Conservation (phyloP, 331 rosid species). For the Quercus tomentella region DNA sequence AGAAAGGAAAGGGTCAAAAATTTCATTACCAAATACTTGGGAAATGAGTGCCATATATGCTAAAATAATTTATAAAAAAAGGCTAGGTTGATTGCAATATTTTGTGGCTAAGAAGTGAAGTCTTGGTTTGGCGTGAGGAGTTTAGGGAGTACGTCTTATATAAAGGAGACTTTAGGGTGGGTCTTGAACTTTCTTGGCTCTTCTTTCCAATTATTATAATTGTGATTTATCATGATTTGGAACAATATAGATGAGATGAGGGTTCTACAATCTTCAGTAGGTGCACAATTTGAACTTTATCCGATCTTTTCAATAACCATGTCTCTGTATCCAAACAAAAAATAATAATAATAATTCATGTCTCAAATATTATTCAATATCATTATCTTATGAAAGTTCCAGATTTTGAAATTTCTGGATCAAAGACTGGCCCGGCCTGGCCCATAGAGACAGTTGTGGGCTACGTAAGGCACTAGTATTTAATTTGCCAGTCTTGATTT, state of each 20-base stretch:
- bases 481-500: neutral
- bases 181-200: constrained; percentile 45
- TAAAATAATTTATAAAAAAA: neutral
- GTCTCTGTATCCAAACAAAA: neutral
- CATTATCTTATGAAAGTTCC: neutral
- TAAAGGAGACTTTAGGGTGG: neutral
- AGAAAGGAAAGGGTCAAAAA: constrained; percentile 47
- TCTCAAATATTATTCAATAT: neutral
- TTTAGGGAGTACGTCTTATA: constrained; percentile 2
- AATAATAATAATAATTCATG: too few species aligned
- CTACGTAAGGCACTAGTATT: too few species aligned
- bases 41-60: constrained; percentile 39
- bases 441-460: neutral
- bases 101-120: neutral
- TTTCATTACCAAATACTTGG: constrained; percentile 29
- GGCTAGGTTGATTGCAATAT: neutral
- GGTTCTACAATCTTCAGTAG: constrained; percentile 34
- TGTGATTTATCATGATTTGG: neutral
- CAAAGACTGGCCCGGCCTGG: neutral
- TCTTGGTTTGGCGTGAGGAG: neutral
- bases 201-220: constrained; percentile 7
- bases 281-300: constrained; percentile 9
- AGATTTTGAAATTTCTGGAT: neutral
- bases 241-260: too few species aligned
- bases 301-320: neutral